Base-by-base conservation (phyloP, 768 basidiomycete species). In the Crepidotus variabilis region DNA sequence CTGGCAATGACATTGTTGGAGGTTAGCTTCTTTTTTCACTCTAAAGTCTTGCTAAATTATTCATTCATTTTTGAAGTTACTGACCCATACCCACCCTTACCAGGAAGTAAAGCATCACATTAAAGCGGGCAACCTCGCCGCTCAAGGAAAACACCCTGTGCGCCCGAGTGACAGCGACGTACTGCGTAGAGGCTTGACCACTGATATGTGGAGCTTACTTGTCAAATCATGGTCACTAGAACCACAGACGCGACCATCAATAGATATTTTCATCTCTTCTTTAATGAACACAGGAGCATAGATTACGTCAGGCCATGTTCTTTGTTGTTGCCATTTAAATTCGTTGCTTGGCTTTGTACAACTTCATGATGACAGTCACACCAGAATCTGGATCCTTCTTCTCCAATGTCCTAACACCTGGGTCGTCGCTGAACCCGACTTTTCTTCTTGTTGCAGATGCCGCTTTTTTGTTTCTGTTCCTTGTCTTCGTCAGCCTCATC, bases 371-470 rank as follows among this genome's bases (percentile, higher is more conserved):
- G 28, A 3, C 35, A 54, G 24, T 22, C 45, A 23, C 2, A 9
- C 22, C 22, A 7, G 7, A 28, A n/a, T n/a, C 22, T 16, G 20
- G 3, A 7, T 65, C 70, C 14, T 80, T 88, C 63, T 67, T 90
- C 57, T 69, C 78, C 18, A 74, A 78, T 58, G 75, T 94, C 56
- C 76, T 94, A 13, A 79, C 74, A 50, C 89, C 91, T 9, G 90
- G 90, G 21, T 91, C 89, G 1, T 87, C 89, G 1, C 71, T 90
- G n/a, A 71, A 89, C 56, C 88, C 88, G 0, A 78, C 75, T 0
- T 90, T 90, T 66, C 77, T 90, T 1, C 67, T 84, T 58, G 71
- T 81, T 7, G 75, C 89, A 34, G 88, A 92, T 67, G 75, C 71
- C 49, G 78, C 83, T 16, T 87, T 93, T 61, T 62, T 72, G 3